These are phyloP conservation scores for Coemansia sp. DNA, from an alignment of 192 early-diverging fungal genomes.

Conservation along the genomic window DNA sequence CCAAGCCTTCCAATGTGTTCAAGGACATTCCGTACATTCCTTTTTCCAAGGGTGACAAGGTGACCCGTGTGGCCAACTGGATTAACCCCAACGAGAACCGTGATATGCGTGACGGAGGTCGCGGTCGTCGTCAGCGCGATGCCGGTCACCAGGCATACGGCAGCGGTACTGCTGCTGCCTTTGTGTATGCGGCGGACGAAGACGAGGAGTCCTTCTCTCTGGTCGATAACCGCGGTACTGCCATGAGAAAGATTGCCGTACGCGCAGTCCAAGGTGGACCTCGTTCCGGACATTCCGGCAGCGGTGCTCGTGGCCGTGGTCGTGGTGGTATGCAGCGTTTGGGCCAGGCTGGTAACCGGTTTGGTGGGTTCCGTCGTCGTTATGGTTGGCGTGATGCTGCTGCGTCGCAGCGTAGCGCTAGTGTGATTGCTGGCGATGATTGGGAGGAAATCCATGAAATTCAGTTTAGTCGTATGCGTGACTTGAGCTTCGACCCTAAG, in stretches of 20 bases:
- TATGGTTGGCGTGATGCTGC: conserved; percentile 48
- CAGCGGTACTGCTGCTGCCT: conserved; percentile 75
- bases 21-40: conserved; percentile 90
- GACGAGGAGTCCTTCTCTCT: conserved; percentile 97
- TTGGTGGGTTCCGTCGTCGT: conserved; percentile 47
- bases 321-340: conserved; percentile 29
- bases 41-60: conserved; percentile 92
- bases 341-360: conserved; percentile 27
- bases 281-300: conserved; percentile 32
- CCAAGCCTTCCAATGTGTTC: conserved; percentile 65
- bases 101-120: conserved; percentile 52
- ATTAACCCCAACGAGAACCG: conserved; percentile 68
- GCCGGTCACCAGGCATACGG: conserved; percentile 77
- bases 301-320: conserved; percentile 44
- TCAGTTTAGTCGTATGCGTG: conserved; percentile 84
- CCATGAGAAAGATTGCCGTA: conserved; percentile 30
- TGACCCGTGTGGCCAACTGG: conserved; percentile 96
- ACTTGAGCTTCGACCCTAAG: conserved; percentile 76
- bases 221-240: conserved; percentile 54
- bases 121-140: conserved; percentile 51
- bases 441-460: conserved; percentile 95
- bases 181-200: conserved; percentile 84
- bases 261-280: conserved; percentile 23
- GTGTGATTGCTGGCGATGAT: conserved; percentile 80
- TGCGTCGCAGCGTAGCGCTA: conserved; percentile 78